phyloP scores from a whole-genome alignment of 2,329 filamentous ascomycete species.

The Zopfia rhizophila region DNA sequence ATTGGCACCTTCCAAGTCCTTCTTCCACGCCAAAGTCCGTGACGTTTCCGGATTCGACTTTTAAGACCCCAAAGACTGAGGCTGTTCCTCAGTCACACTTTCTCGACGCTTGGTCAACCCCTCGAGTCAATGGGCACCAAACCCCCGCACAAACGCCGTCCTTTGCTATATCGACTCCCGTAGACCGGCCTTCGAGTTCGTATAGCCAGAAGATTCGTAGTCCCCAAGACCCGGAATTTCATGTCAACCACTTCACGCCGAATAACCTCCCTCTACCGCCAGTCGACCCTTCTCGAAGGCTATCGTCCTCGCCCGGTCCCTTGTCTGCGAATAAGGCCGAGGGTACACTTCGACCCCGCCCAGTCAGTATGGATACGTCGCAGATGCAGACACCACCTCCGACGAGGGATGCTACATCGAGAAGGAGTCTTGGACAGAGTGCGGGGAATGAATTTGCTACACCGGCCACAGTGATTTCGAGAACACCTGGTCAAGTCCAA shows the following conservation, averaged over 20 bases:
- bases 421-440: conserved; percentile 54
- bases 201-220: conserved; percentile 47
- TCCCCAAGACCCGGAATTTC: conserved; percentile 59
- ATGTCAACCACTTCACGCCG: conserved; percentile 70
- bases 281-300: conserved; percentile 67
- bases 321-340: conserved; percentile 31
- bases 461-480: conserved; percentile 54
- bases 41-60: conserved; percentile 51
- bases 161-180: conserved; percentile 48
- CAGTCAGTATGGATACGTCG: conserved; percentile 52
- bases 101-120: conserved; percentile 62
- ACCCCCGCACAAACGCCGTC: conserved; percentile 55
- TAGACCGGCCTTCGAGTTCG: conserved; percentile 47
- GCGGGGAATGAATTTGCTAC: conserved; percentile 39
- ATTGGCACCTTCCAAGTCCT: conserved; percentile 63
- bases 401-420: conserved; percentile 64
- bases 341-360: conserved; percentile 25
- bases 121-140: conserved; percentile 52
- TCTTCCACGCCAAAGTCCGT: conserved; percentile 59
- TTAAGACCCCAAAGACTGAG: conserved; percentile 59
- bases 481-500: conserved; percentile 47
- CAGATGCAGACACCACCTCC: conserved; percentile 72
- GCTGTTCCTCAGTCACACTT: conserved; percentile 56
- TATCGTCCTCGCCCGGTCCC: conserved; percentile 68
- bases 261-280: conserved; percentile 67